These are phyloP conservation scores for Chaetothyriales sp. DNA, from an alignment of 2,329 filamentous ascomycete genomes.

Conservation along the genomic window DNA sequence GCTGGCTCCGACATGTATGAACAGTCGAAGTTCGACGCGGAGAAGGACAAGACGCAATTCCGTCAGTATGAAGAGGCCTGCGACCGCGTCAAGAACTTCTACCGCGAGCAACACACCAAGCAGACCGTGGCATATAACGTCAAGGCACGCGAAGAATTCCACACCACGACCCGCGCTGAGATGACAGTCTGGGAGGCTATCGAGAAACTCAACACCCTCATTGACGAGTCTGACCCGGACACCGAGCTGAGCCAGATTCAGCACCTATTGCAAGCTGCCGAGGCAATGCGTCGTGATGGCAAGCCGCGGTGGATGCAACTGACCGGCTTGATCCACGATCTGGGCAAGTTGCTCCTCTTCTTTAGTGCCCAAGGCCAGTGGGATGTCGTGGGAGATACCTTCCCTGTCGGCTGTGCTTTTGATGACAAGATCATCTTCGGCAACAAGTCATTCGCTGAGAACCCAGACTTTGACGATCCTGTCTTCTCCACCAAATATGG, in stretches of 20 bases:
- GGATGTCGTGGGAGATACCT: constrained; percentile 66
- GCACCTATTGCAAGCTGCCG: constrained; percentile 75
- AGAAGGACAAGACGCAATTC: constrained; percentile 69
- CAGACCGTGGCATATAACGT: constrained; percentile 59
- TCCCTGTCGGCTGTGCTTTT: constrained; percentile 34
- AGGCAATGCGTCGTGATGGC: constrained; percentile 69
- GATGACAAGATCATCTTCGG: constrained; percentile 68
- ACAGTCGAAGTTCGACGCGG: constrained; percentile 53
- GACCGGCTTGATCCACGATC: constrained; percentile 34
- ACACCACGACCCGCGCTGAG: constrained; percentile 52
- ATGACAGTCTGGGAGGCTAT: constrained; percentile 88
- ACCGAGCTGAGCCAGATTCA: constrained; percentile 79
- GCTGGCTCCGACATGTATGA: constrained; percentile 22
- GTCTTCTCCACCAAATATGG: constrained; percentile 65
- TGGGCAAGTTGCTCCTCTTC: constrained; percentile 35
- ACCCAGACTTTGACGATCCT: constrained; percentile 58
- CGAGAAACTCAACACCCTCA: constrained; percentile 79
- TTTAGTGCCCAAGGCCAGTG: constrained; percentile 74
- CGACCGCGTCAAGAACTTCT: constrained; percentile 76
- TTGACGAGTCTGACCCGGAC: constrained; percentile 85
- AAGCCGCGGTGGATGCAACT: constrained; percentile 37
- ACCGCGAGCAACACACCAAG: constrained; percentile 55
- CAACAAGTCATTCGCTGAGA: constrained; percentile 55
- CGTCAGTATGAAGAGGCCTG: constrained; percentile 72
- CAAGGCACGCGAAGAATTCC: constrained; percentile 58